Evolutionary conservation across 495 filamentous ascomycete species (phyloP).

Genomic region (Sordaria brevicollis): DNA sequence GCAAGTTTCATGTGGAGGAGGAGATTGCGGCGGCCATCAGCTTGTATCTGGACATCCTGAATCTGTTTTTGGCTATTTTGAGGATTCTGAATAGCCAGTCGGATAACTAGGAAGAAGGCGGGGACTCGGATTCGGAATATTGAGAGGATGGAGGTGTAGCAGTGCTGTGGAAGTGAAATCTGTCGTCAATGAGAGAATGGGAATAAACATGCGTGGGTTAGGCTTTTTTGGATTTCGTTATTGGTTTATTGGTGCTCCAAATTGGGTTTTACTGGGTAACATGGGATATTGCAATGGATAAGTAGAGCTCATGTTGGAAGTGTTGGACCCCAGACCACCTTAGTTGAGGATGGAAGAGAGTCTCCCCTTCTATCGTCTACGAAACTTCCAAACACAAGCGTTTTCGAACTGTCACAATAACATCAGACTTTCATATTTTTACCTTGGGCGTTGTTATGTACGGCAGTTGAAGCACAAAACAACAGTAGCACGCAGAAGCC

Average conservation of each 20-base stretch:
- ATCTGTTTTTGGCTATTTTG: constrained; percentile 88
- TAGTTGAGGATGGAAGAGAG: not conserved
- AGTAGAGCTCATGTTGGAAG: not conserved
- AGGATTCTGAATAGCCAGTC: constrained; percentile 80
- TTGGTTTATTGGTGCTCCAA: not conserved
- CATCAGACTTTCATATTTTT: not conserved
- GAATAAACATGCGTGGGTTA: not conserved
- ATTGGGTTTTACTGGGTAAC: not conserved
- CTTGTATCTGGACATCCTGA: constrained; percentile 93
- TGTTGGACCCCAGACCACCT: not conserved
- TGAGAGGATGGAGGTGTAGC: not conserved
- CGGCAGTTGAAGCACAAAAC: not conserved
- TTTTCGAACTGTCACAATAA: not conserved
- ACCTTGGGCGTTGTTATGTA: not conserved
- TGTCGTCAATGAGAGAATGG: not conserved
- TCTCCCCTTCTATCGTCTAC: not conserved
- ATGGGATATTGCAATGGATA: not conserved
- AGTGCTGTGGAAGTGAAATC: not conserved
- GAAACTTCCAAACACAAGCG: not conserved
- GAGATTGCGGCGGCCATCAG: constrained; percentile 95
- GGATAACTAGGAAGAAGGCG: constrained; percentile 52
- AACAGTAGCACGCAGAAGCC: not conserved
- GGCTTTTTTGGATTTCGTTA: not conserved
- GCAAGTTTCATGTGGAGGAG: constrained; percentile 95
- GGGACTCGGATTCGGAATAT: not conserved